Evolutionary conservation across 768 basidiomycete genomes (phyloP), one percentile per base, ranked within the genome.

Genomic region (Bullera alba): DNA sequence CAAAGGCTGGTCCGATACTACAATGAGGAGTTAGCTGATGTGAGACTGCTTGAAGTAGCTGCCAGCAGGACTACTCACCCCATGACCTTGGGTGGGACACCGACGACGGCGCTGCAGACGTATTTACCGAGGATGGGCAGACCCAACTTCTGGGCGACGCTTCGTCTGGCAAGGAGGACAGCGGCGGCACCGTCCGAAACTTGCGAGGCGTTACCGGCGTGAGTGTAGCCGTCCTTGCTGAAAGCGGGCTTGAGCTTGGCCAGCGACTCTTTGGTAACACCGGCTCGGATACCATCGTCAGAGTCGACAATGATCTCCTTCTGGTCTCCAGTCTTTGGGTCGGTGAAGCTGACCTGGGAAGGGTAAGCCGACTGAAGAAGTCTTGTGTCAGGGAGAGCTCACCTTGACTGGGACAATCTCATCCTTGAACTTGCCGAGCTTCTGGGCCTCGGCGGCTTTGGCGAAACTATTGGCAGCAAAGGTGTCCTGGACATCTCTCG

Each of bases 151-250:
- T 84, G 78, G 2, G 91, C 91, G 42, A 80, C 78, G 50, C 79
- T 80, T 39, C 91, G 77, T n/a, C 86, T 83, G 2, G 86, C 87
- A 56, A 95, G 72, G 41, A 95, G 78, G 48, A 84, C 83, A 12
- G 91, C 69, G 1, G 86, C 91, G 14, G 89, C 93, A 32, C 95
- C 93, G 65, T 99, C 93, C 1, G 92, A 91, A 15, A 96, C 71
- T 51, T 75, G 74, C 15, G 72, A 73, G n/a, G 74, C 71, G 56
- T 76, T 77, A 21, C 76, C 76, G n/a, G 76, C 76, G 50, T 76
- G 75, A 3, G 76, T 77, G 5, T 67, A 54, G 30, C 76, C 76
- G 12, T 74, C 71, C 61, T 75, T 75, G 15, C 65, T 56, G 72
- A 97, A 99, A 2, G 81, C 90, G 4, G 92, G 83, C 68, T 92